Conservation (phyloP, 176 grass and related monocot genomes). For the Oryza meridionalis region DNA sequence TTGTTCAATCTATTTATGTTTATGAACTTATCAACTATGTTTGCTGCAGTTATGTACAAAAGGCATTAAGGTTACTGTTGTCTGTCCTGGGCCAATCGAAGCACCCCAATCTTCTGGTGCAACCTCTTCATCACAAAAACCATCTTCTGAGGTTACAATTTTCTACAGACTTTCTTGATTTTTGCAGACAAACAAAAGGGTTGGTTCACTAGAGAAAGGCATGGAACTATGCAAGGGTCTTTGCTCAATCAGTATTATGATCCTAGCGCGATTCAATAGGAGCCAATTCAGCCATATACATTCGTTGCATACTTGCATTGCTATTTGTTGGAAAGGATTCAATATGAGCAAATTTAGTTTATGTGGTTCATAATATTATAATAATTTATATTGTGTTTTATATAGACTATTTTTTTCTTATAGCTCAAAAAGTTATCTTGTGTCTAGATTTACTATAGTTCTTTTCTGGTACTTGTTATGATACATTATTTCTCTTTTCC, state of each 20-base stretch:
- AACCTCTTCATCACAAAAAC: conserved; percentile 51
- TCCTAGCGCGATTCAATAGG: not conserved
- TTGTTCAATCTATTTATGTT: conserved; percentile 1
- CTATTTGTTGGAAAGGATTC: not conserved
- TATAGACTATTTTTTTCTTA: not conserved
- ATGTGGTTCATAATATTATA: not conserved
- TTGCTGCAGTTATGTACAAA: conserved; percentile 81
- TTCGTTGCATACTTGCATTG: too few relatives aligned
- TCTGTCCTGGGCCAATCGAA: conserved; percentile 90
- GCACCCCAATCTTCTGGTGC: conserved; percentile 58
- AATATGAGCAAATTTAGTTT: not conserved
- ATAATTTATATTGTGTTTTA: not conserved
- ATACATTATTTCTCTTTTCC: not conserved
- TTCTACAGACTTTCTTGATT: conserved; percentile 20
- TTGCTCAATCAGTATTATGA: not conserved
- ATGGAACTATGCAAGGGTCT: not conserved
- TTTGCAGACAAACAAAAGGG: conserved; percentile 6
- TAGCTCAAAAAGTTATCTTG: not conserved
- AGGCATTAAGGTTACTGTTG: conserved; percentile 88
- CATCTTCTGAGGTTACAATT: conserved; percentile 72
- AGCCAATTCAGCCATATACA: not conserved
- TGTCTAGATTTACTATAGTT: not conserved
- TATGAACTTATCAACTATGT: conserved; percentile 25
- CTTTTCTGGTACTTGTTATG: not conserved
- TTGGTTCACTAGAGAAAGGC: not conserved